These are phyloP conservation scores for Rhododendron simsii DNA, from an alignment of 148 eudicot genomes.

Conservation along the genomic window DNA sequence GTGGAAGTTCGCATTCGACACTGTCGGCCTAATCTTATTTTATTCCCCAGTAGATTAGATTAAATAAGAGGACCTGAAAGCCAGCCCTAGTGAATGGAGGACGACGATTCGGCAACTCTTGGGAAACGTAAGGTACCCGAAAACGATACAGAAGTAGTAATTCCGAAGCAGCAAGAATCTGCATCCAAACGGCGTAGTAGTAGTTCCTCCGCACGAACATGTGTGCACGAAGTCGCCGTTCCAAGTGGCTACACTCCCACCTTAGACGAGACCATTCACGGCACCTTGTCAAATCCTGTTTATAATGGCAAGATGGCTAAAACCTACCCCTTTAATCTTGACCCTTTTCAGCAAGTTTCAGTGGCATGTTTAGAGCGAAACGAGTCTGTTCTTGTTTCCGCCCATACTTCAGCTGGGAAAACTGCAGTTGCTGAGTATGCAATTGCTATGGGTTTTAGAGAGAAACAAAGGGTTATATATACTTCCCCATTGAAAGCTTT, in stretches of 20 bases:
- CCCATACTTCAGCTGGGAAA: conserved; percentile 95
- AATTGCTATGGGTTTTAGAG: conserved; percentile 83
- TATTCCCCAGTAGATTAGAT: too few species aligned
- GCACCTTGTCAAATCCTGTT: conserved; percentile 63
- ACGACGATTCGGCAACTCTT: conserved; percentile 12
- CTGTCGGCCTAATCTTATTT: neutral
- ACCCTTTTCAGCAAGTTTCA: conserved; percentile 82
- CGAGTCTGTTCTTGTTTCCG: conserved; percentile 84
- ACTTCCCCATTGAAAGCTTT: conserved; percentile 90
- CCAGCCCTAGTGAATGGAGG: conserved; percentile 17
- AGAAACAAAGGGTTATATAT: conserved; percentile 81
- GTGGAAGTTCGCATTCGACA: neutral
- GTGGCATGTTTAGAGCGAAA: conserved; percentile 83
- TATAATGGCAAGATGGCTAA: conserved; percentile 63
- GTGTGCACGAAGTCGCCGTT: conserved; percentile 92
- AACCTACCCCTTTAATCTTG: conserved; percentile 63
- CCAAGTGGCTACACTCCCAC: conserved; percentile 48
- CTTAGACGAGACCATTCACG: conserved; percentile 47
- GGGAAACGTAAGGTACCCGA: conserved; percentile 46
- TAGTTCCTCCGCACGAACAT: conserved; percentile 42
- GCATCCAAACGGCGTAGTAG: conserved; percentile 32
- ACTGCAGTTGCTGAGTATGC: conserved; percentile 99
- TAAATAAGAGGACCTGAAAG: neutral
- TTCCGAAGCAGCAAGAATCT: conserved; percentile 18
- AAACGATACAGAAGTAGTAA: conserved; percentile 9